Evolutionary conservation across 257 asterid species (phyloP).

Genomic region (Scutellaria baicalensis): DNA sequence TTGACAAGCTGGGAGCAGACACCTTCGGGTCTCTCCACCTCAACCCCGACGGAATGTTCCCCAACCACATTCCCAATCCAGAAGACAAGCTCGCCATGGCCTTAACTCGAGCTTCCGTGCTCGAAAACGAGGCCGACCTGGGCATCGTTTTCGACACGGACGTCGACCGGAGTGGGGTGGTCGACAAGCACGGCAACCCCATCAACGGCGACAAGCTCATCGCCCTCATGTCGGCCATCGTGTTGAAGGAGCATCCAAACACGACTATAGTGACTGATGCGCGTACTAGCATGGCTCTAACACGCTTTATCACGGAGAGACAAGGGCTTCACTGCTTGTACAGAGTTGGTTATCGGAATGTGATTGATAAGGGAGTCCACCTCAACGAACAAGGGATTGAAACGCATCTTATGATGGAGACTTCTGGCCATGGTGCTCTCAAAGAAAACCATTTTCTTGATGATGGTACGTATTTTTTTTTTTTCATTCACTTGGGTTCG

Average conservation of each 20-base stretch:
- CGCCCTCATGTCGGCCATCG: constrained; percentile 78
- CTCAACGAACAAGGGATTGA: constrained; percentile 63
- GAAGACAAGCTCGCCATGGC: constrained; percentile 91
- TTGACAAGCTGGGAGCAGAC: constrained; percentile 93
- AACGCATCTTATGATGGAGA: constrained; percentile 93
- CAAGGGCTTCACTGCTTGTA: constrained; percentile 83
- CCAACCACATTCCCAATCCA: constrained; percentile 93
- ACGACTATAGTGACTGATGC: constrained; percentile 85
- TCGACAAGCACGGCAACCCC: constrained; percentile 65
- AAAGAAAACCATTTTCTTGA: constrained; percentile 82
- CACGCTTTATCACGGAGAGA: constrained; percentile 40
- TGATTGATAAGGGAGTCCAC: constrained; percentile 77
- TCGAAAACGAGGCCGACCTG: constrained; percentile 60
- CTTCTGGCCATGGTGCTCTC: constrained; percentile 87
- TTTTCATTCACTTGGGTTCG: too few species aligned
- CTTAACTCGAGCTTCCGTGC: constrained; percentile 67
- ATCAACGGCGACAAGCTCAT: constrained; percentile 78
- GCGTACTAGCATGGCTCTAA: constrained; percentile 69
- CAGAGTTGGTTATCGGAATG: constrained; percentile 86
- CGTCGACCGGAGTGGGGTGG: constrained; percentile 88
- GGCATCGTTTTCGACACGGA: constrained; percentile 93
- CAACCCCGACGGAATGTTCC: constrained; percentile 94
- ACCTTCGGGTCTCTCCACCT: constrained; percentile 89
- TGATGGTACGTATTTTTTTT: constrained; percentile 94
- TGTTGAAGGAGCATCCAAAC: constrained; percentile 64